Conservation (phyloP, 768 basidiomycete species). For the Boletus rubescentipes region DNA sequence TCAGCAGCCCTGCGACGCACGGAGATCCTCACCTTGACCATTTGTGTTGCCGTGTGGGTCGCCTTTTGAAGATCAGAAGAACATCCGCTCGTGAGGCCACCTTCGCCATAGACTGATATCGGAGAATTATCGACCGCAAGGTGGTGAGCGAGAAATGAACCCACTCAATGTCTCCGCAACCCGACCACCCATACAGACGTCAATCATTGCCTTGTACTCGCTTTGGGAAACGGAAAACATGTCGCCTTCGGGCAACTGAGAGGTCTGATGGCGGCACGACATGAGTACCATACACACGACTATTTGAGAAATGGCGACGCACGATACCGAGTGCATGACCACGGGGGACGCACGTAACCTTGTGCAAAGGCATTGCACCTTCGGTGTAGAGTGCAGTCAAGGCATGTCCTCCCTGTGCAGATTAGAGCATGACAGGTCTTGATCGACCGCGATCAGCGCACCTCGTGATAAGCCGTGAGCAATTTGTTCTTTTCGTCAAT, state of each 20-base stretch:
- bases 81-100: slow-evolving; percentile 89
- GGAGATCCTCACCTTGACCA: slow-evolving; percentile 75
- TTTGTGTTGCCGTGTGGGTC: slow-evolving; percentile 73
- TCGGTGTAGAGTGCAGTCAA: slow-evolving; percentile 93
- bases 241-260: slow-evolving; percentile 76
- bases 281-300: slow-evolving; percentile 10
- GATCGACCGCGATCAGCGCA: slow-evolving; percentile 29
- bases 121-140: slow-evolving; percentile 5
- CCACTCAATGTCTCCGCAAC: slow-evolving; percentile 89
- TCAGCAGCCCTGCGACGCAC: background rate
- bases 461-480: slow-evolving; percentile 96
- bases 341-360: slow-evolving; percentile 96
- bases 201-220: slow-evolving; percentile 80
- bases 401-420: slow-evolving; percentile 79
- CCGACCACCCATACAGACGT: slow-evolving; percentile 92
- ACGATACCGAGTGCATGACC: slow-evolving; percentile 91
- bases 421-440: slow-evolving; percentile 6
- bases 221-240: slow-evolving; percentile 66
- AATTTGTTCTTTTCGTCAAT: slow-evolving; percentile 85
- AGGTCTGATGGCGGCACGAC: slow-evolving; percentile 48
- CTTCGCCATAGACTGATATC: slow-evolving; percentile 74
- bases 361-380: slow-evolving; percentile 95
- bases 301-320: slow-evolving; percentile 30
- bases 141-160: slow-evolving; percentile 22
- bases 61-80: slow-evolving; percentile 84